phyloP scores from a whole-genome alignment of 106 monocot genomes.

The Dendrobium huoshanense region DNA sequence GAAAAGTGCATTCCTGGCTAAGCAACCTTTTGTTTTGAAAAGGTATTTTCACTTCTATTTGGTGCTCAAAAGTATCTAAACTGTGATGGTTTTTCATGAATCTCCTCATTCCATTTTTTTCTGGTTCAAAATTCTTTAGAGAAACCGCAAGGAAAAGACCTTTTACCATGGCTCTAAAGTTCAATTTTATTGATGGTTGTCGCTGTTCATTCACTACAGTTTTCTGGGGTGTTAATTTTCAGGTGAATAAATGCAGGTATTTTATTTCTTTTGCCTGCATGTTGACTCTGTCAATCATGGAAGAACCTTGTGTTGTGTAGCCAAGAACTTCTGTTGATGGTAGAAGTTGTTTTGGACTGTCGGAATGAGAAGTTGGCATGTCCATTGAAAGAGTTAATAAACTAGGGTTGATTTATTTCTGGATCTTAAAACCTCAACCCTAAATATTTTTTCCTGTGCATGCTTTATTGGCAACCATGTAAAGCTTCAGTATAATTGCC shows the following conservation, averaged over 20 bases:
- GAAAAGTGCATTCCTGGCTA: slow-evolving; percentile 52
- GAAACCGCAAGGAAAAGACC: slow-evolving; percentile 44
- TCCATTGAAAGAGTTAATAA: no score
- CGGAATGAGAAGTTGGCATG: no score
- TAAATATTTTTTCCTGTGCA: background rate
- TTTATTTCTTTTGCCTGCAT: background rate
- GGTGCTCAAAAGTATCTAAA: background rate
- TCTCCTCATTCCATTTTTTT: slow-evolving; percentile 1
- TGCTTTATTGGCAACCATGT: background rate
- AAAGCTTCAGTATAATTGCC: background rate
- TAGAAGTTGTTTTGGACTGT: no score
- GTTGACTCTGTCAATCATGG: no score
- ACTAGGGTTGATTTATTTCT: no score
- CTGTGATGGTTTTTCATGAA: background rate
- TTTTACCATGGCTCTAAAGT: slow-evolving; percentile 61
- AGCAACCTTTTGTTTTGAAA: slow-evolving; percentile 78
- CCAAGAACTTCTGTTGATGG: no score
- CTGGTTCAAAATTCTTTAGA: slow-evolving; percentile 30
- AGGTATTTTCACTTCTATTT: slow-evolving; percentile 34
- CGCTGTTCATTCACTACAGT: slow-evolving; percentile 43
- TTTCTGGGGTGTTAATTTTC: slow-evolving; percentile 65
- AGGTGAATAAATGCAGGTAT: slow-evolving; percentile 25
- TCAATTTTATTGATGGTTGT: slow-evolving; percentile 81
- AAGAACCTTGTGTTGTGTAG: no score
- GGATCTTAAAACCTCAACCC: no score